These are phyloP conservation scores for Termitomyces sp. DNA, from an alignment of 768 basidiomycete genomes.

Conservation along the genomic window DNA sequence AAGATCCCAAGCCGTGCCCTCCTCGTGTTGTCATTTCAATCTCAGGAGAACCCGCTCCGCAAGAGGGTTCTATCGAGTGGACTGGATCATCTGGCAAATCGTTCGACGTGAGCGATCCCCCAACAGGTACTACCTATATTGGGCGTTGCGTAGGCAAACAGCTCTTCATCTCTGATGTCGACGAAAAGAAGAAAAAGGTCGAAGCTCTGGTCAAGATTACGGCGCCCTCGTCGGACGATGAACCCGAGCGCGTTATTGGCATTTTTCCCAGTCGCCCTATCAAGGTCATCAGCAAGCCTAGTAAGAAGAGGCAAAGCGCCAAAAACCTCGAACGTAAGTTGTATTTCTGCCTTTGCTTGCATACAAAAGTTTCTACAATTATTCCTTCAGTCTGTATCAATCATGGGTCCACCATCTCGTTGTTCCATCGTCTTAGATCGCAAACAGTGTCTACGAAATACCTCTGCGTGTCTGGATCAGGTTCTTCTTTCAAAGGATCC, in stretches of 20 bases:
- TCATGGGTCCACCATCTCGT: slow-evolving; percentile 91
- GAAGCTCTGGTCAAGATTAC: slow-evolving; percentile 89
- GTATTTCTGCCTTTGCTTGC: slow-evolving; percentile 5
- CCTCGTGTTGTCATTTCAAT: slow-evolving; percentile 88
- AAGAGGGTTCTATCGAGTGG: slow-evolving; percentile 87
- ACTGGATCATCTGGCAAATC: slow-evolving; percentile 78
- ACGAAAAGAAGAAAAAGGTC: slow-evolving; percentile 94
- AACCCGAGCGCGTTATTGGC: slow-evolving; percentile 80
- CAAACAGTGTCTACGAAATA: slow-evolving; percentile 97
- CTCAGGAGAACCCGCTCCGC: slow-evolving; percentile 82
- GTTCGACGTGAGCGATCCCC: slow-evolving; percentile 76
- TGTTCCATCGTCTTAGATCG: slow-evolving; percentile 93
- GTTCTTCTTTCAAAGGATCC: slow-evolving; percentile 88
- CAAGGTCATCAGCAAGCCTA: slow-evolving; percentile 97
- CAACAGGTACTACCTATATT: slow-evolving; percentile 80
- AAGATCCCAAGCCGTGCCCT: slow-evolving; percentile 67
- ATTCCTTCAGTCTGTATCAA: slow-evolving; percentile 78
- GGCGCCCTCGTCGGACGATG: slow-evolving; percentile 73
- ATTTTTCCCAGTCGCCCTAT: slow-evolving; percentile 92
- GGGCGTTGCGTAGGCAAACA: slow-evolving; percentile 94
- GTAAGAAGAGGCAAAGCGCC: slow-evolving; percentile 92
- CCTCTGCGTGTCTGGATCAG: slow-evolving; percentile 90
- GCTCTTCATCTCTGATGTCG: slow-evolving; percentile 91
- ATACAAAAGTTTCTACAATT: slow-evolving; percentile 5
- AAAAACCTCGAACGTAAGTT: slow-evolving; percentile 88